Conservation (phyloP, 768 basidiomycete species). For the Phanerodontia chrysosporium region DNA sequence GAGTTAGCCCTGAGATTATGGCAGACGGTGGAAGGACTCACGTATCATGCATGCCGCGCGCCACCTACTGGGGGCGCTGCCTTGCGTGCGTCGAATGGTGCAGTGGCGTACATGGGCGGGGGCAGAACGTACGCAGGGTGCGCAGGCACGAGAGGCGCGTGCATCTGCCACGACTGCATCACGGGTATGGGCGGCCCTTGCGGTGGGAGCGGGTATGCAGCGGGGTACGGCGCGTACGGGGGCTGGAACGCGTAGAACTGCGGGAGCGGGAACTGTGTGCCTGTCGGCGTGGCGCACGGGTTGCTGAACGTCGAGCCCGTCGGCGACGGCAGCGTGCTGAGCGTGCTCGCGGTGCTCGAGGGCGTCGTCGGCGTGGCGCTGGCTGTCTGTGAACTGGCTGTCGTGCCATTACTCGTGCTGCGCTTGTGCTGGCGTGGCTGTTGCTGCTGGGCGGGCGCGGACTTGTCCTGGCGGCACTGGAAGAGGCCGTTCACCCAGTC, state of each 20-base stretch:
- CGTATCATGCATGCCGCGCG: constrained; percentile 5
- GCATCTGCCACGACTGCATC: constrained; percentile 3
- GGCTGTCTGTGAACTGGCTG: constrained; percentile 1
- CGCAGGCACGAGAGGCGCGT: background rate
- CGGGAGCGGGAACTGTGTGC: constrained; percentile 1
- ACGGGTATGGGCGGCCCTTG: background rate
- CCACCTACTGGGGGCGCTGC: background rate
- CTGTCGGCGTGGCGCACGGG: constrained; percentile 4
- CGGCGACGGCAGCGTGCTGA: constrained; percentile 8
- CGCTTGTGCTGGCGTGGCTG: background rate
- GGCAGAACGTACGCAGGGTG: background rate
- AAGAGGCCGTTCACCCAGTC: constrained; percentile 21
- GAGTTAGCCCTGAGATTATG: too few species aligned
- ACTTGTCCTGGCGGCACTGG: constrained; percentile 1
- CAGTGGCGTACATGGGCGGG: background rate
- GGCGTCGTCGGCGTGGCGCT: constrained; percentile 2
- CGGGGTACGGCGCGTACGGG: constrained; percentile 1
- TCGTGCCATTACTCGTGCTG: background rate
- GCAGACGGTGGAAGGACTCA: background rate
- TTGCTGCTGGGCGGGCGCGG: background rate
- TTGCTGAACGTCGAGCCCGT: constrained; percentile 7
- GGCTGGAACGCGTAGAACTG: background rate
- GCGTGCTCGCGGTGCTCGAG: constrained; percentile 3
- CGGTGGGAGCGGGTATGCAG: constrained; percentile 3
- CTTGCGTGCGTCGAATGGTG: constrained; percentile 5